Evolutionary conservation across 202 grass and related monocot genomes (phyloP).

Genomic region (Saccharum hybrid): DNA sequence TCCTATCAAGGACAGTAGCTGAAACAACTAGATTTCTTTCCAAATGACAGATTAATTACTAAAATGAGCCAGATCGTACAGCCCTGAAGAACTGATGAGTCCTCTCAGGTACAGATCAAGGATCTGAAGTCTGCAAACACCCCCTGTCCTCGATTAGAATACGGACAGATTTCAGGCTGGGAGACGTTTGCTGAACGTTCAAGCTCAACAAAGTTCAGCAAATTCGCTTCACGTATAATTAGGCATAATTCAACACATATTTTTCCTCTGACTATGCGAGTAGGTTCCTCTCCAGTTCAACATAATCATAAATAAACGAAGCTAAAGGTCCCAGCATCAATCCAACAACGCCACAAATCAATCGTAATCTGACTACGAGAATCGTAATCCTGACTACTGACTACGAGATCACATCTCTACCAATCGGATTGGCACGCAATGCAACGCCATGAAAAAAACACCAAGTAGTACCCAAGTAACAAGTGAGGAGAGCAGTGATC

Average conservation of each 20-base stretch:
- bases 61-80: too few species aligned
- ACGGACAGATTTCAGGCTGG: not conserved
- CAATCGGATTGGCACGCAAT: not conserved
- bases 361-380: not conserved
- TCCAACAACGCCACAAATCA: not conserved
- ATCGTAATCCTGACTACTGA: not conserved
- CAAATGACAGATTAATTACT: not conserved
- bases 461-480: too few species aligned
- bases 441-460: not conserved
- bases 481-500: constrained; percentile 3
- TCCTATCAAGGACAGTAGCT: not conserved
- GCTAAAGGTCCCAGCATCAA: not conserved
- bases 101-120: not conserved
- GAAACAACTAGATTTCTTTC: not conserved
- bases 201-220: not conserved
- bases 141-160: not conserved
- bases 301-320: not conserved
- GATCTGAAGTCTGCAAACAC: not conserved
- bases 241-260: too few species aligned
- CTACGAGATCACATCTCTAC: not conserved
- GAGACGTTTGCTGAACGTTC: not conserved
- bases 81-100: not conserved
- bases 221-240: not conserved
- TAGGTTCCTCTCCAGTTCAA: not conserved
- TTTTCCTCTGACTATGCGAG: not conserved